Evolutionary conservation across 352 stramenopile genomes (phyloP).

Genomic region (Pythium phragmiticola): DNA sequence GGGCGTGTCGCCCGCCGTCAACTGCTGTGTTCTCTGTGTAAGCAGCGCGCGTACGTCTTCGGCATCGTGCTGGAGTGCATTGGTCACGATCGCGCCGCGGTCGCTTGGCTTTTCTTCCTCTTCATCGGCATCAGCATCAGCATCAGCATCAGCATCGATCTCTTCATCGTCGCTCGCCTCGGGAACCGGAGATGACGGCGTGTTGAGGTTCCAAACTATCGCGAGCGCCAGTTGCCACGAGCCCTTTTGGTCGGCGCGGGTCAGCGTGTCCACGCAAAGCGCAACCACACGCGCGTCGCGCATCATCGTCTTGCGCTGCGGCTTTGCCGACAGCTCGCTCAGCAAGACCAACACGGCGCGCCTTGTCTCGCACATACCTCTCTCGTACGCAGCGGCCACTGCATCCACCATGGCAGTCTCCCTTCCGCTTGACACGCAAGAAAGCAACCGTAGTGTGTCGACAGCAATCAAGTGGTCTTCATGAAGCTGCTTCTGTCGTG

Average conservation of each 20-base stretch:
- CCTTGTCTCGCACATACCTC: background rate
- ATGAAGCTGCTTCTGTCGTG: no score
- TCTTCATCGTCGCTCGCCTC: no score
- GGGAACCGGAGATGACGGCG: background rate
- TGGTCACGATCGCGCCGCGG: no score
- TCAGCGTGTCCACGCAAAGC: background rate
- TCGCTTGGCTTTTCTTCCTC: no score
- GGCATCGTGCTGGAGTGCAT: no score
- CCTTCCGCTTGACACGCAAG: background rate
- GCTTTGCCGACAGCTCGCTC: background rate
- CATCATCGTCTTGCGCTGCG: background rate
- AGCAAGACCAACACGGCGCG: background rate
- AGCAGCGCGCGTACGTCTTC: no score
- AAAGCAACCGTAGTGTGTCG: background rate
- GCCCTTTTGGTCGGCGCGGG: background rate
- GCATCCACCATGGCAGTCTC: background rate
- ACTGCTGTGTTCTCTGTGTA: no score
- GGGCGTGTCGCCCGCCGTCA: no score
- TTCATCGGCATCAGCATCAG: no score
- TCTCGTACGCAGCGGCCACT: background rate
- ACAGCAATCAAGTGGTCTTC: no score
- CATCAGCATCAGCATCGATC: background rate
- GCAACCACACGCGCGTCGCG: background rate
- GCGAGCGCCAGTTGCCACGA: background rate
- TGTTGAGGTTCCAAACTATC: background rate